Conservation (phyloP, 192 early-diverging fungal species). For the Piromyces sp. region DNA sequence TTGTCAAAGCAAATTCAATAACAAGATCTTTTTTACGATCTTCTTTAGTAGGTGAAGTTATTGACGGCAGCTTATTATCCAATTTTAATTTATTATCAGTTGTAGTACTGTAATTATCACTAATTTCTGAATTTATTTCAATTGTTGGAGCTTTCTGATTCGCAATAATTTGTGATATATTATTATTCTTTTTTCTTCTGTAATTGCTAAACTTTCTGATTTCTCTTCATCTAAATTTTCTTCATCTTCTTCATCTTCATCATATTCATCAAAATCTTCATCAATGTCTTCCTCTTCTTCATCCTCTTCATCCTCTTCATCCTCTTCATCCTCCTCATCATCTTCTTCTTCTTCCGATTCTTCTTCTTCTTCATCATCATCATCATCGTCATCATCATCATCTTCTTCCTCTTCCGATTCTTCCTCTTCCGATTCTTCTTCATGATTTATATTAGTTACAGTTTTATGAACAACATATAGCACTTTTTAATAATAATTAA, state of each 20-base stretch:
- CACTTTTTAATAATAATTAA: not conserved
- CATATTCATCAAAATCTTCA: not conserved
- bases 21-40: not conserved
- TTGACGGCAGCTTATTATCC: not conserved
- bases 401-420: constrained; percentile 4
- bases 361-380: constrained; percentile 2
- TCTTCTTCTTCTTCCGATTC: not conserved
- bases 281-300: not conserved
- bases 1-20: not conserved
- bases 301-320: constrained; percentile 2
- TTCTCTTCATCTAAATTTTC: not conserved
- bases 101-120: not conserved
- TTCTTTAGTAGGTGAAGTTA: not conserved
- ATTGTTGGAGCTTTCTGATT: not conserved
- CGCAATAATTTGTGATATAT: not conserved
- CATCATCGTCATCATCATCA: constrained; percentile 3
- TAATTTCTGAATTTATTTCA: not conserved
- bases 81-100: not conserved
- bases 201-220: not conserved
- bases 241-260: not conserved
- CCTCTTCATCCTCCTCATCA: constrained; percentile 1
- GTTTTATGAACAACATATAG: constrained; percentile 3
- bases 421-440: constrained; percentile 1
- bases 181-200: not conserved
- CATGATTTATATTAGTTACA: constrained; percentile 1